Conservation (phyloP, 768 basidiomycete species). For the Tulasnella sp. region DNA sequence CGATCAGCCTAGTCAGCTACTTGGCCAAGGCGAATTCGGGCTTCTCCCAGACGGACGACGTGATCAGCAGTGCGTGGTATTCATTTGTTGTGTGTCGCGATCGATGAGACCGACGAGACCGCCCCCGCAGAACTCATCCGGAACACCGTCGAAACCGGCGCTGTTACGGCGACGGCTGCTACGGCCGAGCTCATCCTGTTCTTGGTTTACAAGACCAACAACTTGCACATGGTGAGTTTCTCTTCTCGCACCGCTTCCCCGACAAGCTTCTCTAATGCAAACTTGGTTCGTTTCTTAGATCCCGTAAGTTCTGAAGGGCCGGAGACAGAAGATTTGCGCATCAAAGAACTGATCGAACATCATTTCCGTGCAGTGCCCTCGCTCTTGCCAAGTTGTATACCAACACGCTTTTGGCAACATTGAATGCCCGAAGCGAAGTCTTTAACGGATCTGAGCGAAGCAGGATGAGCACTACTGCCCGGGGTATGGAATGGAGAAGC, state of each 20-base stretch:
- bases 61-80: slow-evolving; percentile 14
- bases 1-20: slow-evolving; percentile 21
- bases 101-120: not conserved
- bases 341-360: slow-evolving; percentile 4
- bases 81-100: not conserved
- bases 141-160: slow-evolving; percentile 35
- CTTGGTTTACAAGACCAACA: slow-evolving; percentile 32
- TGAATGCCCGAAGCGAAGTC: slow-evolving; percentile 33
- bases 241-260: not conserved
- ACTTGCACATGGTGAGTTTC: slow-evolving; percentile 21
- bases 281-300: not conserved
- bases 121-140: slow-evolving; percentile 24
- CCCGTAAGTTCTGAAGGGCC: not conserved
- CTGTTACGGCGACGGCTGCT: slow-evolving; percentile 32
- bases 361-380: slow-evolving; percentile 5
- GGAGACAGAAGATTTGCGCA: not conserved
- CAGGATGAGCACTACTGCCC: not conserved
- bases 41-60: slow-evolving; percentile 29
- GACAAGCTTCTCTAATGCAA: not conserved
- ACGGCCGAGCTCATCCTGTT: slow-evolving; percentile 34
- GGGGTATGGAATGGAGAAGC: slow-evolving; percentile 20
- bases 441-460: slow-evolving; percentile 25
- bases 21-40: slow-evolving; percentile 25
- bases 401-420: slow-evolving; percentile 35
- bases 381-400: slow-evolving; percentile 36